Conservation (phyloP, 352 stramenopile species). For the Thraustochytrium aureum region DNA sequence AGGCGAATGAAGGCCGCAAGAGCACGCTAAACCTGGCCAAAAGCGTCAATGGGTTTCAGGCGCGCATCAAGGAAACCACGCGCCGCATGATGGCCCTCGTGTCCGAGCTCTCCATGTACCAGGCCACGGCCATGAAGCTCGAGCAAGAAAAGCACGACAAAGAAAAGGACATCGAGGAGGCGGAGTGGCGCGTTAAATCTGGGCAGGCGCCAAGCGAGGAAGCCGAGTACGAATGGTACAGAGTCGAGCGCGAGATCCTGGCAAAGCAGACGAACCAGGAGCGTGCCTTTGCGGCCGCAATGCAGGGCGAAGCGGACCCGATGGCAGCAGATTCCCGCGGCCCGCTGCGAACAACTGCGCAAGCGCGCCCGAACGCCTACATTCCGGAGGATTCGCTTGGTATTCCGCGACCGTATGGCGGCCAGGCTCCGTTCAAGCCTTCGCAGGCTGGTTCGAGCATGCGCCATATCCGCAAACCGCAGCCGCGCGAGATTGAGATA, state of each 20-base stretch:
- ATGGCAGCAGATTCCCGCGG: slow-evolving; percentile 58
- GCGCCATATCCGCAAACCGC: slow-evolving; percentile 81
- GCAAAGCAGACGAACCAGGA: background rate
- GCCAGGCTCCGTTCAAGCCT: slow-evolving; percentile 85
- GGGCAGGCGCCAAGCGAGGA: slow-evolving; percentile 72
- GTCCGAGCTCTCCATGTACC: slow-evolving; percentile 91
- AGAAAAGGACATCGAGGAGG: slow-evolving; percentile 69
- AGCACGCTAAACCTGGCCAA: slow-evolving; percentile 65
- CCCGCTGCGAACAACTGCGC: slow-evolving; percentile 77
- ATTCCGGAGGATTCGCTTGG: slow-evolving; percentile 80
- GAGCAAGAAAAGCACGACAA: slow-evolving; percentile 82
- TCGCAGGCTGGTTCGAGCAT: slow-evolving; percentile 77
- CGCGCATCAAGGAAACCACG: slow-evolving; percentile 81
- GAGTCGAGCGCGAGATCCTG: background rate
- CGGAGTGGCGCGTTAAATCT: slow-evolving; percentile 63
- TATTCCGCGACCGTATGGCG: slow-evolving; percentile 88
- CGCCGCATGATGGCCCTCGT: slow-evolving; percentile 92
- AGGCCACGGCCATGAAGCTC: slow-evolving; percentile 88
- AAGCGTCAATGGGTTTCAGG: slow-evolving; percentile 84
- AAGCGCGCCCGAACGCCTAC: slow-evolving; percentile 87
- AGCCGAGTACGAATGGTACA: slow-evolving; percentile 66
- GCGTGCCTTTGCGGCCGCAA: slow-evolving; percentile 4
- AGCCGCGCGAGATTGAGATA: slow-evolving; percentile 86
- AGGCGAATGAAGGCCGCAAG: slow-evolving; percentile 71
- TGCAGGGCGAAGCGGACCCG: background rate